Percentiles rank a stretch among this genome's conserved stretches.
Conservation (phyloP, 352 stramenopile genomes). For the Globisporangium spinosum region DNA sequence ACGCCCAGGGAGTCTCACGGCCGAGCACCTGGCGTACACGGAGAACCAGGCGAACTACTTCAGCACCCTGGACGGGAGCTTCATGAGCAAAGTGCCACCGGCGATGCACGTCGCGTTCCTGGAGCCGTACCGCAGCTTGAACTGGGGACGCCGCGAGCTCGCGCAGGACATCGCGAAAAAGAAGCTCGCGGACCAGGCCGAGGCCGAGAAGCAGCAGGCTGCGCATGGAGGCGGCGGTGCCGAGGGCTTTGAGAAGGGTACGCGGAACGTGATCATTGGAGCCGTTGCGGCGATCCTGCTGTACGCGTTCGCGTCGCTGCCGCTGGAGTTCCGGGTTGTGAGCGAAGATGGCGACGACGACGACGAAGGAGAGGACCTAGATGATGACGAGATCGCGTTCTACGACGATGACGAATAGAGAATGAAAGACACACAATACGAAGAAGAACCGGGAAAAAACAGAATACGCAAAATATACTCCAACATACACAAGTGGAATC, state of each 20-base stretch:
- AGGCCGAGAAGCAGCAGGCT: constrained; percentile 21
- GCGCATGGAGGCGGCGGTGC: constrained; percentile 19
- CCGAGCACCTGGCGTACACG: constrained; percentile 46
- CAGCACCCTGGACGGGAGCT: constrained; percentile 36
- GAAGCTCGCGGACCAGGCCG: constrained; percentile 32
- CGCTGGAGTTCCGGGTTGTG: constrained; percentile 49
- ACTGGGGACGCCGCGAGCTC: constrained; percentile 78
- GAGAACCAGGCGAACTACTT: constrained; percentile 82
- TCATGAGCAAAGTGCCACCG: constrained; percentile 68
- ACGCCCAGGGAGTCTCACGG: constrained; percentile 31
- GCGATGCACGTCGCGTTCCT: constrained; percentile 66
- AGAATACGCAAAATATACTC: constrained; percentile 17
- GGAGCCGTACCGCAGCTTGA: constrained; percentile 75
- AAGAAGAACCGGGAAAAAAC: constrained; percentile 10
- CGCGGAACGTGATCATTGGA: constrained; percentile 79
- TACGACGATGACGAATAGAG: constrained; percentile 41
- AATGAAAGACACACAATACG: neutral
- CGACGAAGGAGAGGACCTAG: constrained; percentile 29
- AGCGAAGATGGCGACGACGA: constrained; percentile 41
- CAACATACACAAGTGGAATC: constrained; percentile 18
- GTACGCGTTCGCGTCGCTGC: constrained; percentile 67
- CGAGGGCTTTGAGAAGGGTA: constrained; percentile 65
- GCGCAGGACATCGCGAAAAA: constrained; percentile 49
- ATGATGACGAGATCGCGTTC: constrained; percentile 22
- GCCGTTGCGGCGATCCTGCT: constrained; percentile 63